A percentile compares a stretch with the other conserved stretches of the same genome.
Evolutionary conservation across 78 protist genomes (phyloP).

Genomic region (Guillardia theta): DNA sequence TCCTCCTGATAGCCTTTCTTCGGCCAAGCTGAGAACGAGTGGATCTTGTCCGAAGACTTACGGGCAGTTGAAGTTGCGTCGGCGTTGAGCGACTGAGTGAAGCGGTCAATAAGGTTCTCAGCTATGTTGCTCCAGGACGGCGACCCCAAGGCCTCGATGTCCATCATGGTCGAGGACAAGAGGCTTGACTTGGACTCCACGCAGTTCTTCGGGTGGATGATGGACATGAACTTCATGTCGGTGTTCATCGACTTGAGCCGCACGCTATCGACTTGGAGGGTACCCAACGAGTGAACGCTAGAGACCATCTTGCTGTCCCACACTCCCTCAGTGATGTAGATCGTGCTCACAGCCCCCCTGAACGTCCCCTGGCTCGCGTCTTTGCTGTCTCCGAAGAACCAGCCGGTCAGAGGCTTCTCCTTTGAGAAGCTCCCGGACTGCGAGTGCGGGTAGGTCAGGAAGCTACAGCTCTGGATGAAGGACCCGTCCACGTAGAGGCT

Average conservation of each 20-base stretch:
- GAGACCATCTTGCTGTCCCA: background rate
- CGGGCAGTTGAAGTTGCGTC: no score
- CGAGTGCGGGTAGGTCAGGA: background rate
- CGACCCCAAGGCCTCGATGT: no score
- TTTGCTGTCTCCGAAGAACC: background rate
- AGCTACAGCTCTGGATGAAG: constrained; percentile 21
- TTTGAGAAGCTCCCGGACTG: background rate
- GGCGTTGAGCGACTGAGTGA: no score
- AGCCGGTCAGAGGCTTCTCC: background rate
- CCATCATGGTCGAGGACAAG: no score
- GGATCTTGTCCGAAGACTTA: no score
- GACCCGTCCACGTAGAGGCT: constrained; percentile 5
- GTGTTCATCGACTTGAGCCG: background rate
- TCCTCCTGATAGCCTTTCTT: no score
- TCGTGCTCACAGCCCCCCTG: background rate
- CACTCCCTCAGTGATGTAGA: background rate
- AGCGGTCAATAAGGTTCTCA: background rate
- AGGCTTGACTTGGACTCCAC: background rate
- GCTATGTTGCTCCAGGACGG: background rate
- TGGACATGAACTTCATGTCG: background rate
- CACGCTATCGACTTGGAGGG: background rate
- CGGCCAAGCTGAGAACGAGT: no score
- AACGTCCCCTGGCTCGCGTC: background rate
- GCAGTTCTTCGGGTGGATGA: background rate
- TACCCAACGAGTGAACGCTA: background rate